Base-by-base conservation (phyloP, 352 stramenopile genomes). In the Phytophthora multivora region DNA sequence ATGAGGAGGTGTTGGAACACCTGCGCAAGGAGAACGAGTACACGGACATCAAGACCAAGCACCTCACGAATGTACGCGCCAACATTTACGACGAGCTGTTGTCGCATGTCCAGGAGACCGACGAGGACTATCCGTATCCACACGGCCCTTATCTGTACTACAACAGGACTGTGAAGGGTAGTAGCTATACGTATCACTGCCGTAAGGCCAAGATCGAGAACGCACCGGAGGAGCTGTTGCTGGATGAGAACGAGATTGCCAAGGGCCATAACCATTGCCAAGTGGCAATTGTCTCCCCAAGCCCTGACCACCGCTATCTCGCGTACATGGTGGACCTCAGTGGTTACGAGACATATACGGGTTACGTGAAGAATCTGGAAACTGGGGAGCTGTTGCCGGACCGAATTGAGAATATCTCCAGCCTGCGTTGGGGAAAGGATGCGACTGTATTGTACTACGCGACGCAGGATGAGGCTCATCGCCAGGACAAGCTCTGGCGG, bases 251-350 rank as follows among this genome's bases (percentile, higher is more conserved):
- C 53, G 75, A 81, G 54, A 76, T 98, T 48, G 91, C 94, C 33
- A 78, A 91, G 62, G 83, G 81, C 16, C 88, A 96, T 48, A 84
- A 87, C 43, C 76, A 97, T 72, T 95, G 86, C 60, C 77, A 93
- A 36, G 83, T 98, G 30, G 78, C 86, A 51, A 77, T 69, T 23
- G 79, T 97, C 47, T 75, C 71, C 5, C 68, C 80, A 15, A 98
- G 90, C 40, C 96, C 95, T 5, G 91, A 95, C 63, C 84, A 98
- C 71, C 75, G 87, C 21, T 89, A 97, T 46, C 60, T 99, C 3
- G 95, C 93, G 9, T 99, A 98, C 80, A 91, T 94, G 59, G 80
- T 98, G 21, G 97, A 99, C 77, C 91, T 94, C 42, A 96, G 71
- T 25, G 97, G 95, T 50, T 96, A 93, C 54, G 96, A 99, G 73